Evolutionary conservation across 805 yeast species (phyloP).

Genomic region (Ogataea populi-albae): DNA sequence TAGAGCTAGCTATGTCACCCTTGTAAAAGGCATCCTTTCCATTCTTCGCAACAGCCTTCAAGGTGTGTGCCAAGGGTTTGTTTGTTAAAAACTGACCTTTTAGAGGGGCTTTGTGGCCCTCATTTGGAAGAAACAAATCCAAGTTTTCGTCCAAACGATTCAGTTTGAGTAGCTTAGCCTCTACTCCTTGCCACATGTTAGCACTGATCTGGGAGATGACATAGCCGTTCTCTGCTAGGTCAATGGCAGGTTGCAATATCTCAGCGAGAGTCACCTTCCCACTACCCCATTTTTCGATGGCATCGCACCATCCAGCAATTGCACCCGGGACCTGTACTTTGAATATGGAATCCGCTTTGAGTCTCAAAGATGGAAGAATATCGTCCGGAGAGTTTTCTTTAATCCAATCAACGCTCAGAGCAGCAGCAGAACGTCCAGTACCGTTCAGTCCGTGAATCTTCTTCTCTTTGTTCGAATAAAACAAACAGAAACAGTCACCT

Average conservation of each 20-base stretch:
- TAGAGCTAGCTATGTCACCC: constrained; percentile 67
- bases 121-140: constrained; percentile 37
- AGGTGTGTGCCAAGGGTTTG: constrained; percentile 48
- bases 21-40: constrained; percentile 70
- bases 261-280: constrained; percentile 59
- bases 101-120: constrained; percentile 42
- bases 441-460: constrained; percentile 70
- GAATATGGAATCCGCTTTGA: constrained; percentile 52
- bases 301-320: constrained; percentile 76
- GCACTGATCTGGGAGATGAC: constrained; percentile 63
- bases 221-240: constrained; percentile 65
- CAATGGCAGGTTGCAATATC: constrained; percentile 62
- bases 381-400: constrained; percentile 39
- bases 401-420: constrained; percentile 46
- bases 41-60: constrained; percentile 46
- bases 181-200: constrained; percentile 43
- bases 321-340: constrained; percentile 77
- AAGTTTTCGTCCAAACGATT: constrained; percentile 30
- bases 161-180: constrained; percentile 36
- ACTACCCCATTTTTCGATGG: constrained; percentile 68
- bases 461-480: constrained; percentile 47
- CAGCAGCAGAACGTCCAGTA: constrained; percentile 64
- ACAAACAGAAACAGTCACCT: constrained; percentile 66
- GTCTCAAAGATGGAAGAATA: constrained; percentile 41
- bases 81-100: constrained; percentile 60